Evolutionary conservation across 108 stramenopile species (phyloP).

Genomic region (Schizochytrium sp.): DNA sequence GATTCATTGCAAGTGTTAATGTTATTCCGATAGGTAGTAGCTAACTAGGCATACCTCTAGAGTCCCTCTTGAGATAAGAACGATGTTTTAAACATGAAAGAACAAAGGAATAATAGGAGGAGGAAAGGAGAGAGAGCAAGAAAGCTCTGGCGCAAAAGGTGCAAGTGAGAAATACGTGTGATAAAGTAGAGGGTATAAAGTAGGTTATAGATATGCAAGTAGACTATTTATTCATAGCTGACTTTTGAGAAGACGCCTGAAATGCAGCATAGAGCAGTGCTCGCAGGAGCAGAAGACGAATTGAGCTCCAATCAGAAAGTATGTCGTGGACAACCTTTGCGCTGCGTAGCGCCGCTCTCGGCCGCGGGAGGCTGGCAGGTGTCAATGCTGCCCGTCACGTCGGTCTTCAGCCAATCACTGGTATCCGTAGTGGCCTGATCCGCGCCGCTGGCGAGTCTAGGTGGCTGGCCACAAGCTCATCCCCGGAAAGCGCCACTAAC

Average conservation of each 20-base stretch:
- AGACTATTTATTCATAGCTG: neutral
- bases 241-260: neutral
- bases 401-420: neutral
- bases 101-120: too few species aligned
- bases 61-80: too few species aligned
- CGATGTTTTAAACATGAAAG: too few species aligned
- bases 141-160: too few species aligned
- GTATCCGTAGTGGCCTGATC: neutral
- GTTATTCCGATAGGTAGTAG: too few species aligned
- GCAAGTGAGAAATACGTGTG: too few species aligned
- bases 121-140: too few species aligned
- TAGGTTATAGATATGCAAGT: too few species aligned
- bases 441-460: neutral
- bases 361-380: neutral
- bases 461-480: conserved; percentile 11
- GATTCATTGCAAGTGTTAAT: too few species aligned
- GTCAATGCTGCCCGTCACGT: neutral
- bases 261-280: neutral
- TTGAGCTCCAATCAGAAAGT: neutral
- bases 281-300: neutral
- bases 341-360: conserved; percentile 17
- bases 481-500: neutral
- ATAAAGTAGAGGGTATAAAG: too few species aligned
- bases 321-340: neutral
- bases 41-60: too few species aligned